Evolutionary conservation across 768 basidiomycete genomes (phyloP), one percentile per base, ranked within the genome.

Genomic region (Cubamyces lactineus): DNA sequence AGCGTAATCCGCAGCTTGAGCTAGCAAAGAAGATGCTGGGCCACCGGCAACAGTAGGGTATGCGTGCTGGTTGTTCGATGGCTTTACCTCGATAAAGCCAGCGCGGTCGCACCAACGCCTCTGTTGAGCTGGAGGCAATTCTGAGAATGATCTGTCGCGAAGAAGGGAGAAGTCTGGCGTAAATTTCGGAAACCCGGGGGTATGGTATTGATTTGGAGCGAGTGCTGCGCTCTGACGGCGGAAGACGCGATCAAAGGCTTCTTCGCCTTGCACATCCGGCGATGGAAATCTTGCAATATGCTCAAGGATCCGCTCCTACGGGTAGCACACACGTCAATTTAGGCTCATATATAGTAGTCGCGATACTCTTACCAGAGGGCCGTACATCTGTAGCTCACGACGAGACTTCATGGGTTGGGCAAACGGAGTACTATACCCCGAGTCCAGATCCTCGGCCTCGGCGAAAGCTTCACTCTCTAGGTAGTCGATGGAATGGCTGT

Each of bases 1-100:
- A 11, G 71, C 73, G 45, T 74, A 72, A 52, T 72, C 64, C 9
- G 72, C 70, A 39, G 57, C 53, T 45, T 71, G 58, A 19, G 49
- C 38, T 3, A 51, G 30, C 17, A 51, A n/a, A 4, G 4, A 16
- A 11, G 28, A 34, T 15, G 28, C 49, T n/a, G 13, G 7, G 16
- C n/a, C 17, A 28, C 19, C 17, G n/a, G 30, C 17, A 34, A 6
- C 30, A 9, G 26, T 19, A 5, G 28, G 26, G 15, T 38, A 26
- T 11, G 34, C 26, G 30, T 30, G 49, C 49, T 51, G 49, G 17
- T 51, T 5, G 2, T 7, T 19, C 16, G 49, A 51, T 8, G 49
- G 15, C 30, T 51, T 51, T 5, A 51, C 49, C 19, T 51, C 34
- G 16, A 51, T 19, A 34, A 51, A 51, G n/a, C 28, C 49, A 34